Evolutionary conservation across 176 grass and related monocot species (phyloP).

Genomic region (Otatea glauca): DNA sequence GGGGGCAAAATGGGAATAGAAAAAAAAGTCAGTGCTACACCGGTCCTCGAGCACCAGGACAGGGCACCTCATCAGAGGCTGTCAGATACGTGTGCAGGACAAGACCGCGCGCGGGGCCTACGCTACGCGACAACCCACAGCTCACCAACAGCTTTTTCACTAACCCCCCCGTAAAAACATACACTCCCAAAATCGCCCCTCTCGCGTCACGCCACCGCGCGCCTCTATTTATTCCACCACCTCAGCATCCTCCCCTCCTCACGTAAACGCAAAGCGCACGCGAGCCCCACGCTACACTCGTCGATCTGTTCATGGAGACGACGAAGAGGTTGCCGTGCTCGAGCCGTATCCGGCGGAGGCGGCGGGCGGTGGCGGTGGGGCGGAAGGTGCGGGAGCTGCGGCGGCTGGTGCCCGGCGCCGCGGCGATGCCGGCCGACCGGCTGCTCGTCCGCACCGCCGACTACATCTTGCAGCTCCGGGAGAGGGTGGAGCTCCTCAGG

Average conservation of each 20-base stretch:
- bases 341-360: not conserved
- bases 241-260: not conserved
- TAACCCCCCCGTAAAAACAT: not conserved
- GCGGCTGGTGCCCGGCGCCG: conserved; percentile 72
- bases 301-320: conserved; percentile 32
- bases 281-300: not conserved
- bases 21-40: not conserved
- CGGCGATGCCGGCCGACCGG: conserved; percentile 57
- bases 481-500: conserved; percentile 67
- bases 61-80: conserved; percentile 45
- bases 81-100: conserved; percentile 69
- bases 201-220: not conserved
- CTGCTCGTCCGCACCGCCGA: conserved; percentile 73
- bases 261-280: not conserved
- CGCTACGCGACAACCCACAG: conserved; percentile 51
- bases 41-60: not conserved
- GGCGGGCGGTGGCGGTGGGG: conserved; percentile 28
- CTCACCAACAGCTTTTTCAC: conserved; percentile 5
- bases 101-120: conserved; percentile 44
- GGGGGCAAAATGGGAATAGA: too few species aligned
- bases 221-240: conserved; percentile 47
- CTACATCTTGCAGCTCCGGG: conserved; percentile 71
- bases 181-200: not conserved
- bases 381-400: conserved; percentile 84
- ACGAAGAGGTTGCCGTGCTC: conserved; percentile 24